Percentiles rank a stretch among this genome's conserved stretches.
phyloP scores from a whole-genome alignment of 257 asterid species.

The Nicotiana knightiana region DNA sequence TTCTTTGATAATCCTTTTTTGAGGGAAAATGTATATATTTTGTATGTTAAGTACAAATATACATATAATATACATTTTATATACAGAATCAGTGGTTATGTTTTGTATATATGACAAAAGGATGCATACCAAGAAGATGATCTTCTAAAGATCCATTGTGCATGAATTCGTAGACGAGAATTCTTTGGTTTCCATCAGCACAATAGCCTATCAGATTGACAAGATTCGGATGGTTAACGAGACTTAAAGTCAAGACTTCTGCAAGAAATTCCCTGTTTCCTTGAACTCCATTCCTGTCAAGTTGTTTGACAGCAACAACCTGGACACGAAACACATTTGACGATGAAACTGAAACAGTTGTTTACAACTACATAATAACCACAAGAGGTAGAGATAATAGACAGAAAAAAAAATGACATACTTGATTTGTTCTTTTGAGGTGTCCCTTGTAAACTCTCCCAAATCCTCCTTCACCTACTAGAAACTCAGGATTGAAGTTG shows the following conservation, averaged over 20 bases:
- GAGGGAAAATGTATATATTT: too few species aligned
- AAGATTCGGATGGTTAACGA: constrained; percentile 62
- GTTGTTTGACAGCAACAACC: constrained; percentile 45
- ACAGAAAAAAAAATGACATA: constrained; percentile 8
- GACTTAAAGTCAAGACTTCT: constrained; percentile 74
- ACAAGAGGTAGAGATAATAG: background rate
- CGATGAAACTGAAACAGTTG: background rate
- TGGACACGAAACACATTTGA: constrained; percentile 2
- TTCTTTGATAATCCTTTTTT: too few species aligned
- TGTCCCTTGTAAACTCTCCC: constrained; percentile 83
- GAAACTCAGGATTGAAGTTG: constrained; percentile 66
- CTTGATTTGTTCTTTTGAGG: constrained; percentile 66
- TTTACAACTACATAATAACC: background rate
- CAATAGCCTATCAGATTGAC: constrained; percentile 79
- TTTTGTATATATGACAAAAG: too few species aligned
- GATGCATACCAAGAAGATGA: constrained; percentile 52
- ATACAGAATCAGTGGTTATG: too few species aligned
- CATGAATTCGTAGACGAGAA: constrained; percentile 68
- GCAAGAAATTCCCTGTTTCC: constrained; percentile 48
- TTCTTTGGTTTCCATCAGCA: constrained; percentile 84
- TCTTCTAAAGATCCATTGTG: constrained; percentile 65
- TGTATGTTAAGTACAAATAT: too few species aligned
- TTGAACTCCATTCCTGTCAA: constrained; percentile 38
- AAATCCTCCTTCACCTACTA: constrained; percentile 83
- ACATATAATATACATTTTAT: too few species aligned